phyloP scores from a whole-genome alignment of 2,329 filamentous ascomycete species.

The Nakataea oryzae region DNA sequence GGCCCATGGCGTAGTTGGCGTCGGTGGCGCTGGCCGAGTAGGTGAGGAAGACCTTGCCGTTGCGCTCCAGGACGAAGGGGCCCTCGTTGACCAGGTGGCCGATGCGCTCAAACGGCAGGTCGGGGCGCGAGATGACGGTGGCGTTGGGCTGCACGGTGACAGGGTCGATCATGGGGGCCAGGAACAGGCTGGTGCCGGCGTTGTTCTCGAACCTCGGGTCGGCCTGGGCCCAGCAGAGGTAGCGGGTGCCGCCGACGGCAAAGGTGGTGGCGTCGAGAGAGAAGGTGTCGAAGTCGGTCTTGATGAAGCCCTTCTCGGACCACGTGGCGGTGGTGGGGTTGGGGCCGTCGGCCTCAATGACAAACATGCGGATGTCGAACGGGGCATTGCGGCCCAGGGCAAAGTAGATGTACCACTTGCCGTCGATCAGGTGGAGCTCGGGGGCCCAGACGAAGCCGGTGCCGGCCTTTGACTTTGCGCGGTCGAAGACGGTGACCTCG shows the following conservation, averaged over 20 bases:
- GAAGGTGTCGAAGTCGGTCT: constrained; percentile 19
- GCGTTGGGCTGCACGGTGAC: constrained; percentile 14
- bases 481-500: constrained; percentile 6
- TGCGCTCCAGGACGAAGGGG: constrained; percentile 7
- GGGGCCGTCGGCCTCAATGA: constrained; percentile 17
- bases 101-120: constrained; percentile 13
- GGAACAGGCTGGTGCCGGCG: constrained; percentile 9
- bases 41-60: constrained; percentile 8
- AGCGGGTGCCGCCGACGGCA: constrained; percentile 15
- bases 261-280: constrained; percentile 18
- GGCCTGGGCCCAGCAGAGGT: constrained; percentile 19
- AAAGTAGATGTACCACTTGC: constrained; percentile 17
- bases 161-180: constrained; percentile 16
- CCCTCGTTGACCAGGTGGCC: constrained; percentile 10
- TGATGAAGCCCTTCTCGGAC: constrained; percentile 16
- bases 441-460: constrained; percentile 11
- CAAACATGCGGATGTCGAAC: constrained; percentile 11
- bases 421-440: constrained; percentile 9
- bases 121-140: constrained; percentile 12
- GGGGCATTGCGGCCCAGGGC: constrained; percentile 17
- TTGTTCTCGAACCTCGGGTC: constrained; percentile 15
- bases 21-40: constrained; percentile 10
- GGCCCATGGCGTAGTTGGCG: constrained; percentile 10
- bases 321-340: constrained; percentile 15
- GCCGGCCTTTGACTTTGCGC: constrained; percentile 7